Base-by-base conservation (phyloP, 352 stramenopile species). In the Peronospora farinosa region DNA sequence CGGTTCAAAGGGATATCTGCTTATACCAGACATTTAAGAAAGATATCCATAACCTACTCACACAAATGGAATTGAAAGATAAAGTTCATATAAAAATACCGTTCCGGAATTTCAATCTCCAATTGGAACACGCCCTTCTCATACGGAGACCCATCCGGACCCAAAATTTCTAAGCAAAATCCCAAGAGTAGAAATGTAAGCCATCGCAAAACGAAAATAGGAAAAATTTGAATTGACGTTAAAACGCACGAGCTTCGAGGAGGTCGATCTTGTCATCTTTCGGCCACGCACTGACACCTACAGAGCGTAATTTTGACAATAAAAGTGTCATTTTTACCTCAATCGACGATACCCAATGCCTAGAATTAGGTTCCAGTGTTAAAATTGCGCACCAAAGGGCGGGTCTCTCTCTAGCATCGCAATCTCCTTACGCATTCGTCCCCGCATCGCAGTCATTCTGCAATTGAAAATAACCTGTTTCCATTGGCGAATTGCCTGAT, bases 1-100 rank as follows among this genome's bases (percentile, higher is more conserved):
- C 7, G 81, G 81, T 53, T 92, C 78, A 54, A 92, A 92, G 32
- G 81, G 81, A 38, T 92, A 92, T 3, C 81, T 92, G 42, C 7
- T 46, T 17, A 12, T 32, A 57, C 10, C 46, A 51, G 31, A 43
- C 23, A n/a, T n/a, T n/a, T n/a, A 39, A 38, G n/a, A 41, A 41
- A 30, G 27, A 17, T 39, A 13, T 32, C 10, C 31, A n/a, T 2
- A 37, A 12, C 28, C 28, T 32, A 12, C 10, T 32, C 17, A 21
- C 23, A 45, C n/a, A 16, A 31, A 19, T 7, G 27, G 25, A 13
- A 43, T 31, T 11, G 37, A n/a, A 11, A 1, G 31, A 6, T 37
- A 15, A n/a, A n/a, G 8, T 3, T 33, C 16, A 3, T 11, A 49
- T 33, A 23, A n/a, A n/a, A n/a, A 43, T 46, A 67, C 48, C 52